Evolutionary conservation across 2,329 filamentous ascomycete genomes (phyloP), one percentile per base, ranked within the genome.

Genomic region (Hymenoscyphus albidus): DNA sequence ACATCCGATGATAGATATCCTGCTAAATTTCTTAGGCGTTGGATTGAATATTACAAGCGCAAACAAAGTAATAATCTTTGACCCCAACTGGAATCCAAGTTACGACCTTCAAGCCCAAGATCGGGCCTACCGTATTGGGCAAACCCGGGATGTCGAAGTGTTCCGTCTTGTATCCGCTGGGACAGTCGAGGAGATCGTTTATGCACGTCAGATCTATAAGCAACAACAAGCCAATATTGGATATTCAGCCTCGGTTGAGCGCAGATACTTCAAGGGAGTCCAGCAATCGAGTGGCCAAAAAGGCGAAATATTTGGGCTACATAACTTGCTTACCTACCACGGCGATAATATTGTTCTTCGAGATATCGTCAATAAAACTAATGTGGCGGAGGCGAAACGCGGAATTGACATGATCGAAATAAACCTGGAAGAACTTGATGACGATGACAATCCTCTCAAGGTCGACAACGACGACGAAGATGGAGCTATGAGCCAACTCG

Each of bases 291-390:
- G 86, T 31, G 85, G 86, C 35, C 88, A 93, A 69, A 94, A 94
- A 71, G 95, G 95, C 16, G 95, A 99, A 76, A 92, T 99, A 27
- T 99, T 99, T 70, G 95, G 95, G 0, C 82, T 98, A 1, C 78
- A 84, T 27, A 99, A 99, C 70, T 83, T 99, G 13, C 92, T 99
- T 71, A 87, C 87, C 0, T 97, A 92, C 68, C 88, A 92, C 68
- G 85, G 87, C 58, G 86, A 93, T 69, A 90, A 90, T 65, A 85
- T 96, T 13, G 83, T 97, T 14, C 83, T 98, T 5, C 86, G 91
- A n/a, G 92, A 97, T 63, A 98, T 99, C 70, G 92, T 99, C 71
- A 97, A 98, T 80, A 97, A 97, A 77, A 98, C 95, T 35, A 99
- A 99, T 73, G 88, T 99, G 61, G 95, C 95, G 3, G 95, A 99